phyloP scores from a whole-genome alignment of 2,329 filamentous ascomycete species.

The Cordyceps cicadae region DNA sequence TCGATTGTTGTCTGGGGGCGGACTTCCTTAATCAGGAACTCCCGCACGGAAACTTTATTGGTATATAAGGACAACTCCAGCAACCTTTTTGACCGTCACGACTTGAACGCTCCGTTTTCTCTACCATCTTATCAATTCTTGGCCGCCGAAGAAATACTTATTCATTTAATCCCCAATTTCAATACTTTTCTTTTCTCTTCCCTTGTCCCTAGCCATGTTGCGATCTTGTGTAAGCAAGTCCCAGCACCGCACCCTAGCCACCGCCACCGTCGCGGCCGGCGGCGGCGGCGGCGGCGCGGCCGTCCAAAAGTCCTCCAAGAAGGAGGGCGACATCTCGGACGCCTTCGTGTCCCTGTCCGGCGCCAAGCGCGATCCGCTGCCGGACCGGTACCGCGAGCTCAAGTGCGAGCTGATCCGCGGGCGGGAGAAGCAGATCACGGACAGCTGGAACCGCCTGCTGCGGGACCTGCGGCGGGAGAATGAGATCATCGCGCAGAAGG shows the following conservation, averaged over 20 bases:
- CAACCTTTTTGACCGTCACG: not conserved
- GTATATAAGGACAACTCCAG: constrained; percentile 15
- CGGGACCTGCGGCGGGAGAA: constrained; percentile 38
- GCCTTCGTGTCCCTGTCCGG: constrained; percentile 53
- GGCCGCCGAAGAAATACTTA: not conserved
- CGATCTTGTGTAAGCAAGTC: constrained; percentile 5
- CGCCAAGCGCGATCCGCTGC: constrained; percentile 35
- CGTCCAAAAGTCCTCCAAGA: constrained; percentile 28
- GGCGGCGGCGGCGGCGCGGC: not conserved
- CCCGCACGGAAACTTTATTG: constrained; percentile 16
- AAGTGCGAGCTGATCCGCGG: constrained; percentile 46
- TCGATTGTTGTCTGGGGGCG: constrained; percentile 14
- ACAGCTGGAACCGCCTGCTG: constrained; percentile 43
- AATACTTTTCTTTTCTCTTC: not conserved
- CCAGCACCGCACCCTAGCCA: constrained; percentile 13
- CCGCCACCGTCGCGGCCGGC: constrained; percentile 15
- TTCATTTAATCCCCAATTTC: not conserved
- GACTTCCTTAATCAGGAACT: constrained; percentile 23
- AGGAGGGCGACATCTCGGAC: constrained; percentile 55
- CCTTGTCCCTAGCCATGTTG: not conserved
- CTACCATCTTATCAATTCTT: not conserved
- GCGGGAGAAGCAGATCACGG: constrained; percentile 37
- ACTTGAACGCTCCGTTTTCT: not conserved
- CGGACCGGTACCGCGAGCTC: constrained; percentile 46
- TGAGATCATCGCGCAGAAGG: constrained; percentile 34